Conservation (phyloP, 805 yeast genomes). For the Kazachstania africana region DNA sequence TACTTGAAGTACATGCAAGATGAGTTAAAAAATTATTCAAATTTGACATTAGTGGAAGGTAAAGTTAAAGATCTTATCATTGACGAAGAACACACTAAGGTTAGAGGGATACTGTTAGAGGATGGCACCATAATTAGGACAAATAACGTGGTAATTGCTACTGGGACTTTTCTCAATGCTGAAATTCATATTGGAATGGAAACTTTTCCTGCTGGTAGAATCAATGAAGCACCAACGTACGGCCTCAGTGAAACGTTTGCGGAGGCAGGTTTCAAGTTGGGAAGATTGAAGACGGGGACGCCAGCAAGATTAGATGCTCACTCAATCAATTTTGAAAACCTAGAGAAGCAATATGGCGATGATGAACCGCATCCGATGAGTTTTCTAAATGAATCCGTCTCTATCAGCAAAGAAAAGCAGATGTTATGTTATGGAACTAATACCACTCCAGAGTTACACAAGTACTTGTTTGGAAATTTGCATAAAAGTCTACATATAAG, state of each 20-base stretch:
- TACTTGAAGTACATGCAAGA: conserved; percentile 73
- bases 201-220: conserved; percentile 79
- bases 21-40: conserved; percentile 43
- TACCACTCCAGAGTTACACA: conserved; percentile 69
- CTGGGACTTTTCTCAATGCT: conserved; percentile 91
- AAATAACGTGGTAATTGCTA: conserved; percentile 70
- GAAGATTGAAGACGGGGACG: conserved; percentile 92
- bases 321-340: conserved; percentile 54
- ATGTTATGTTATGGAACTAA: conserved; percentile 63
- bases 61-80: conserved; percentile 78
- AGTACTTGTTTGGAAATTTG: conserved; percentile 54
- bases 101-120: conserved; percentile 63
- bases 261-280: conserved; percentile 70
- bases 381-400: conserved; percentile 58
- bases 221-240: conserved; percentile 84
- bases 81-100: conserved; percentile 25
- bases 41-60: conserved; percentile 45
- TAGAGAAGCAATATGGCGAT: conserved; percentile 71
- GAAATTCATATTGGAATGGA: conserved; percentile 86
- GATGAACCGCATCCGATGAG: conserved; percentile 85
- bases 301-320: conserved; percentile 77
- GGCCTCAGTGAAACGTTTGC: conserved; percentile 74
- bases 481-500: conserved; percentile 80
- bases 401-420: conserved; percentile 38
- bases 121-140: conserved; percentile 52